A percentile compares a stretch with the other conserved stretches of the same genome.
These are phyloP conservation scores for Leucoagaricus sp. DNA, from an alignment of 1,284 basidiomycete species.

Conservation along the genomic window DNA sequence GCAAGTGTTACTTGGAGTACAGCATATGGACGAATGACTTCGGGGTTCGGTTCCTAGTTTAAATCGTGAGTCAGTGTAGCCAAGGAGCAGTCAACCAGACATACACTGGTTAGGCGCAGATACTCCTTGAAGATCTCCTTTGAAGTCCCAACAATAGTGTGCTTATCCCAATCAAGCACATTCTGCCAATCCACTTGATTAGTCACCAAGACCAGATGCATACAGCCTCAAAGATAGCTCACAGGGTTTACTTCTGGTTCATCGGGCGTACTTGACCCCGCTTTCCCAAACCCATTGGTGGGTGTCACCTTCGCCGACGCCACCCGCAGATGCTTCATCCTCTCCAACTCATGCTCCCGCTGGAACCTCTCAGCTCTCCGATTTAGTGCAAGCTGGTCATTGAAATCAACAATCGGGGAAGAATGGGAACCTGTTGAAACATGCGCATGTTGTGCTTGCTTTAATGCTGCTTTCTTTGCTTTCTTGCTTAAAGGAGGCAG, in stretches of 20 bases:
- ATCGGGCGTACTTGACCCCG: conserved; percentile 44
- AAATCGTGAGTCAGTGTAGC: conserved; percentile 1
- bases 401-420: conserved; percentile 45
- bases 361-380: conserved; percentile 77
- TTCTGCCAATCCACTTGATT: conserved; percentile 56
- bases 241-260: conserved; percentile 74
- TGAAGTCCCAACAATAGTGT: conserved; percentile 93
- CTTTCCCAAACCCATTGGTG: conserved; percentile 26
- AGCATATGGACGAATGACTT: conserved; percentile 88
- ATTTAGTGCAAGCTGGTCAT: conserved; percentile 67
- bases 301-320: conserved; percentile 45
- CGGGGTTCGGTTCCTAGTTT: conserved; percentile 87
- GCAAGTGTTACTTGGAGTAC: conserved; percentile 85
- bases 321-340: conserved; percentile 52
- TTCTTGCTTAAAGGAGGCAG: conserved; percentile 55
- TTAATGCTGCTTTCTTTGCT: conserved; percentile 64
- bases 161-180: conserved; percentile 95
- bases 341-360: conserved; percentile 80
- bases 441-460: conserved; percentile 36
- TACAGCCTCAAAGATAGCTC: conserved; percentile 26
- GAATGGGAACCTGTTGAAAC: conserved; percentile 33
- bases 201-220: background rate
- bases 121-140: conserved; percentile 95
- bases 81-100: conserved; percentile 26
- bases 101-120: conserved; percentile 88